These are phyloP conservation scores for Hordeum vulgare DNA, from an alignment of 176 grass and related monocot genomes.

Conservation along the genomic window MorexV3_pseudomolecules_assembly NC_058520.1:320811894-320812393, in stretches of 20 bases:
- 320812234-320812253: conserved; percentile 5
- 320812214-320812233: conserved; percentile 1
- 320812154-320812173: not conserved
- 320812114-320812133: not conserved
- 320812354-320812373: not conserved
- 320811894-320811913: not conserved
- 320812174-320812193: not conserved
- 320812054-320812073: no score
- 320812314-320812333: conserved; percentile 26
- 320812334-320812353: conserved; percentile 11
- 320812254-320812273: not conserved
- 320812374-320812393: conserved; percentile 10
- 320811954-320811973: not conserved
- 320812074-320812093: no score
- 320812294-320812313: conserved; percentile 10
- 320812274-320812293: not conserved
- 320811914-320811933: not conserved
- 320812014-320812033: not conserved
- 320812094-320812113: no score
- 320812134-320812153: not conserved
- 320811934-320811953: not conserved
- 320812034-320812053: not conserved
- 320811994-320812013: not conserved
- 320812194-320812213: not conserved
- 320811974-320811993: not conserved